Base-by-base conservation (phyloP, 352 stramenopile species). In the Globisporangium takayamanum region DNA sequence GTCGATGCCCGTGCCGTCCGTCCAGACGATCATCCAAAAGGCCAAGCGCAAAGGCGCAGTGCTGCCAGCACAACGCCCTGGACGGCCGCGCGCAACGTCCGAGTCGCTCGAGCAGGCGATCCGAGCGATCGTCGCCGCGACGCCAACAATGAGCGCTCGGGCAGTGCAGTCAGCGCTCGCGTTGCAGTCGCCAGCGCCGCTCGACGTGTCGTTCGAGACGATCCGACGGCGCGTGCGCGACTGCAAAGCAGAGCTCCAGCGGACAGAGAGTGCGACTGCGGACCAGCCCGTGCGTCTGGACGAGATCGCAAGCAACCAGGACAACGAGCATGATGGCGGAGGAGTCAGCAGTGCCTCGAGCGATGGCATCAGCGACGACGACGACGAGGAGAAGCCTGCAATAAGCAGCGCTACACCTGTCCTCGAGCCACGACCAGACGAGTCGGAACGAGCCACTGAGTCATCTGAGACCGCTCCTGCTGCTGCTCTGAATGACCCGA, bases 171-270 rank as follows among this genome's bases (percentile, higher is more conserved):
- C 68, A 53, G 45, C 61, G 12, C 68, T 76, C 14, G 22, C 50
- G 52, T 20, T 20, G 28, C 50, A 54, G 2, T 52, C 70, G 25
- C 50, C 64, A 42, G 20, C 33, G 33, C 33, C 33, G 33, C 33
- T 76, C 36, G 42, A 58, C 1, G 62, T 76, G 39, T 76, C 68
- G 37, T 76, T 79, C 36, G 68, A 79, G 54, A 79, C 71, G 16
- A 72, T 79, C 22, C 71, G 71, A 1, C 66, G 71, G 5, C 68
- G 71, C 25, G 66, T 79, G 15, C 68, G 66, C 1, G 62, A 74
- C 33, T 15, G 74, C 57, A 42, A 57, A 64, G 15, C 65, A 64
- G 55, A 49, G 46, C 47, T 64, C 30, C 62, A 33, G 5, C 45
- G n/a, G 5, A 10, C 14, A 44, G 28, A 33, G 30, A 44, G 15